Percentiles rank a stretch among this genome's conserved stretches.
Evolutionary conservation across 2,329 filamentous ascomycete species (phyloP).

Genomic region (Apiospora hydei): DNA sequence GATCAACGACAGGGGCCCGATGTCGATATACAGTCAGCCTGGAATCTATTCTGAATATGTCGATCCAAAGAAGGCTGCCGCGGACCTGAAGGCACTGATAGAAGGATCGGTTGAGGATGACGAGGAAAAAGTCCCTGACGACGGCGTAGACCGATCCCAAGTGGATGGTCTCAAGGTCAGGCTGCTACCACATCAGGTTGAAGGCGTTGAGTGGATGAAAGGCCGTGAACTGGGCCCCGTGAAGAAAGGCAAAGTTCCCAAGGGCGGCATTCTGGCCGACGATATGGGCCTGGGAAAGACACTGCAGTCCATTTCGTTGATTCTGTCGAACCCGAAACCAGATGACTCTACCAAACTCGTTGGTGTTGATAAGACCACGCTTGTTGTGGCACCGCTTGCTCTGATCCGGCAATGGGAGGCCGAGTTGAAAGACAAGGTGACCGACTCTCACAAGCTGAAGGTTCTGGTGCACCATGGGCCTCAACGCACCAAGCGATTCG

Average conservation of each 20-base stretch:
- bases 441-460: constrained; percentile 71
- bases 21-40: constrained; percentile 45
- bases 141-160: constrained; percentile 61
- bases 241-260: constrained; percentile 82
- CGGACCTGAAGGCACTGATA: constrained; percentile 81
- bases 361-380: constrained; percentile 76
- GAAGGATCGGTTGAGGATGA: constrained; percentile 83
- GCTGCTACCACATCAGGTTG: constrained; percentile 90
- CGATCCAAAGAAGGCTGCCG: constrained; percentile 74
- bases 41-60: constrained; percentile 67
- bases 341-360: constrained; percentile 56
- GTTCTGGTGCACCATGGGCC: constrained; percentile 93
- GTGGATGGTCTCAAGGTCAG: constrained; percentile 86
- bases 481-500: constrained; percentile 78
- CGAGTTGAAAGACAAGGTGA: constrained; percentile 86
- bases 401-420: constrained; percentile 97
- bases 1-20: constrained; percentile 34
- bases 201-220: constrained; percentile 94
- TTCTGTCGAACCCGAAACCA: constrained; percentile 82
- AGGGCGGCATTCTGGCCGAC: constrained; percentile 93
- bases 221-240: constrained; percentile 87
- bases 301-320: constrained; percentile 87
- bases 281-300: constrained; percentile 99
- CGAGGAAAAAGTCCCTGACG: constrained; percentile 54
- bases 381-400: constrained; percentile 92